A percentile compares a stretch with the other conserved stretches of the same genome.
Evolutionary conservation across 805 yeast species (phyloP).

Genomic region (Candida adriatica): DNA sequence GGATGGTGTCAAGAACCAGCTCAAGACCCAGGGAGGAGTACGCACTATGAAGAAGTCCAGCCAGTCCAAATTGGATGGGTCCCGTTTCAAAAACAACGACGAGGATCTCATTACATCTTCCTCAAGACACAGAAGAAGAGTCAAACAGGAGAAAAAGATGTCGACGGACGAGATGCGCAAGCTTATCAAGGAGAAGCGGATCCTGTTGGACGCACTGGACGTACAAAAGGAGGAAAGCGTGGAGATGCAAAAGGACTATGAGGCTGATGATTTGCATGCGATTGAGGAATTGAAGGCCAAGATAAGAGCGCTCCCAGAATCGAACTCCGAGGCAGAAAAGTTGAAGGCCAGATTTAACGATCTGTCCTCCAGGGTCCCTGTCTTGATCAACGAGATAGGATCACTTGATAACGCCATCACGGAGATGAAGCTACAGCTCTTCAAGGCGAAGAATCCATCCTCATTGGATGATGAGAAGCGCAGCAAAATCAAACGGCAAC

Average conservation of each 20-base stretch:
- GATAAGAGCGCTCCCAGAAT: conserved; percentile 37
- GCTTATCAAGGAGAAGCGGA: conserved; percentile 66
- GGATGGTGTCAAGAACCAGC: conserved; percentile 60
- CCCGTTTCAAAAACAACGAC: conserved; percentile 75
- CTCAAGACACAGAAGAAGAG: conserved; percentile 24
- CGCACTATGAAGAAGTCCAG: conserved; percentile 23
- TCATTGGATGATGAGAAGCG: conserved; percentile 75
- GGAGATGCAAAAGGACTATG: conserved; percentile 39
- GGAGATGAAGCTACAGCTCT: conserved; percentile 54
- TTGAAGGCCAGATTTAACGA: conserved; percentile 24
- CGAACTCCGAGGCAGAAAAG: conserved; percentile 31
- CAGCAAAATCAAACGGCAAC: conserved; percentile 71
- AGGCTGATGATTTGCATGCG: conserved; percentile 35
- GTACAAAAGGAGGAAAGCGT: conserved; percentile 26
- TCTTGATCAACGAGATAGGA: conserved; percentile 52
- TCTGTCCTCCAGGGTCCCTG: conserved; percentile 44
- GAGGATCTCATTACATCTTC: conserved; percentile 33
- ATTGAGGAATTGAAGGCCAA: conserved; percentile 37
- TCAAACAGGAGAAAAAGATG: conserved; percentile 10
- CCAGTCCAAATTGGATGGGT: conserved; percentile 22
- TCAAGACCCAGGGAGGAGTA: conserved; percentile 16
- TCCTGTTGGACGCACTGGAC: conserved; percentile 45
- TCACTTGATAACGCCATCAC: conserved; percentile 61
- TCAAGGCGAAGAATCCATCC: conserved; percentile 60
- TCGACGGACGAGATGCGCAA: conserved; percentile 54